These are phyloP conservation scores for Gracilaria domingensis DNA, from an alignment of 23 red algal species.

Conservation along the genomic window DNA sequence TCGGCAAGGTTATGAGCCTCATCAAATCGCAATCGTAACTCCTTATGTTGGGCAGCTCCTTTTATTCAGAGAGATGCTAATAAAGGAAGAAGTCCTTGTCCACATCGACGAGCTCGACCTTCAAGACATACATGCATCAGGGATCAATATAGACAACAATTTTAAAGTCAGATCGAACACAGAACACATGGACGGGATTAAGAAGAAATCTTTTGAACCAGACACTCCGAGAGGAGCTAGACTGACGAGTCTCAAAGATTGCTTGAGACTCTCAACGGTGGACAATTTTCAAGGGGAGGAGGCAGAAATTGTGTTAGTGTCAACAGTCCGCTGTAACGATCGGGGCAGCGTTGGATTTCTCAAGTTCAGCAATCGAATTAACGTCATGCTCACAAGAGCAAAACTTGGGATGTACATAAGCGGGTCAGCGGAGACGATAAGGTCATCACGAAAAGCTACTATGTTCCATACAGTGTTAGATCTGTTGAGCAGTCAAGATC, in stretches of 20 bases:
- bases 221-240: neutral
- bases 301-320: constrained; percentile 52
- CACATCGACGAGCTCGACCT: constrained; percentile 49
- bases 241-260: constrained; percentile 9
- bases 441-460: neutral
- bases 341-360: constrained; percentile 58
- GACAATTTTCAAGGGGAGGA: constrained; percentile 80
- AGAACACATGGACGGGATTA: neutral
- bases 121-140: constrained; percentile 21
- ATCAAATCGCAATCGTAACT: constrained; percentile 57
- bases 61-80: neutral
- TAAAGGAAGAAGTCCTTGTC: constrained; percentile 8
- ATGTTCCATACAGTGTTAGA: constrained; percentile 1
- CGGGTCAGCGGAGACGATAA: constrained; percentile 40
- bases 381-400: constrained; percentile 71
- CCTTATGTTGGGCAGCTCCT: constrained; percentile 61
- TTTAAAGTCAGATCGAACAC: neutral
- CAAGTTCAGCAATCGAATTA: constrained; percentile 18
- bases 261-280: constrained; percentile 49
- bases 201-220: neutral
- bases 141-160: neutral
- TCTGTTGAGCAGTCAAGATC: neutral
- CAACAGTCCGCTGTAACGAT: constrained; percentile 57
- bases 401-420: constrained; percentile 58
- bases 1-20: constrained; percentile 40